Evolutionary conservation across 306 rosid genomes (phyloP).

Genomic region (Corylus heterophylla): DNA sequence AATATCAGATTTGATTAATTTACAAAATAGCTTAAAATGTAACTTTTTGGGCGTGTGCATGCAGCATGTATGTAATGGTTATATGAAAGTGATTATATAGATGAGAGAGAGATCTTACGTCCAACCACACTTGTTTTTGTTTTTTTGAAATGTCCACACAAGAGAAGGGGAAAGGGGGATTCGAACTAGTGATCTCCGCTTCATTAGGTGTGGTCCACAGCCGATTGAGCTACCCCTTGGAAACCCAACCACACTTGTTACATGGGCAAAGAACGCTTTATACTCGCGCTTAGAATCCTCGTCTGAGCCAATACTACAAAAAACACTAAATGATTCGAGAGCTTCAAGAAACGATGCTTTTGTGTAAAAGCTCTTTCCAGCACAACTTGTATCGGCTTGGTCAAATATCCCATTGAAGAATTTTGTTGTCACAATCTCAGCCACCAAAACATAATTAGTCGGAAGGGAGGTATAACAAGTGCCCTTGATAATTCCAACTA

Average conservation of each 20-base stretch:
- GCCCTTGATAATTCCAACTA: conserved; percentile 28
- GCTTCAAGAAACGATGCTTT: conserved; percentile 31
- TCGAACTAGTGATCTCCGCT: no score
- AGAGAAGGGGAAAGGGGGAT: no score
- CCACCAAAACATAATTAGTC: conserved; percentile 27
- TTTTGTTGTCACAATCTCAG: conserved; percentile 25
- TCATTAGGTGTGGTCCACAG: no score
- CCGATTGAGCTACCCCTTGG: no score
- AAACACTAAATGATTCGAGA: neutral
- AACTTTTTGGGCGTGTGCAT: no score
- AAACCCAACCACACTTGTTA: conserved; percentile 71
- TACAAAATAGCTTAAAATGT: no score
- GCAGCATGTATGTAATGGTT: no score
- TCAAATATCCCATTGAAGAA: conserved; percentile 39
- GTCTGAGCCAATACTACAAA: neutral
- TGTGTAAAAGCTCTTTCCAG: conserved; percentile 32
- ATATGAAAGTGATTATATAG: no score
- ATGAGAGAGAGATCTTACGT: conserved; percentile 36
- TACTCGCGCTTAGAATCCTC: conserved; percentile 54
- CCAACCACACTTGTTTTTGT: no score
- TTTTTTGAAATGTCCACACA: no score
- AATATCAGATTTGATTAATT: no score
- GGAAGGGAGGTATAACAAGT: conserved; percentile 36
- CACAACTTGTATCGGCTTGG: conserved; percentile 22
- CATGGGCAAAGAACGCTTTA: conserved; percentile 76